Conservation (phyloP, 2,329 filamentous ascomycete species). For the Stemphylium beticola region DNA sequence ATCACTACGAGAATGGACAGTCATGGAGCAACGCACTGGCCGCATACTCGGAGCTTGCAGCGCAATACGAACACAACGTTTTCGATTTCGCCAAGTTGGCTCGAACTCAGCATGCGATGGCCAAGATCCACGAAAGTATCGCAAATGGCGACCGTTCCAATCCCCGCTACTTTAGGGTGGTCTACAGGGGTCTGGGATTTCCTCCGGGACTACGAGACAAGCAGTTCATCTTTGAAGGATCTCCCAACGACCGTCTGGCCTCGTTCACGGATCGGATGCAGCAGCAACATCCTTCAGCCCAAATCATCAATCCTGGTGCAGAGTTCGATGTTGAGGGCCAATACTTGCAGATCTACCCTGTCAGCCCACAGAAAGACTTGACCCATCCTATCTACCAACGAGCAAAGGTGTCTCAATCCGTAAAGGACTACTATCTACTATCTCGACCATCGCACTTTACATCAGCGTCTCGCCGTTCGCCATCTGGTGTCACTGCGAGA, state of each 20-base stretch:
- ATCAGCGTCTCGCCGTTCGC: slow-evolving; percentile 73
- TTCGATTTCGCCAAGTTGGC: slow-evolving; percentile 95
- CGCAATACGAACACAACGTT: slow-evolving; percentile 87
- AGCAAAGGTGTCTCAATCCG: slow-evolving; percentile 78
- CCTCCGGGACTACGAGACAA: slow-evolving; percentile 82
- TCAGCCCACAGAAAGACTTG: slow-evolving; percentile 83
- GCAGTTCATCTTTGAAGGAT: slow-evolving; percentile 89
- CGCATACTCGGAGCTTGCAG: slow-evolving; percentile 87
- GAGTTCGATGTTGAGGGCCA: slow-evolving; percentile 88
- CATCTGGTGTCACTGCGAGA: slow-evolving; percentile 67
- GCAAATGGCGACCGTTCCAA: slow-evolving; percentile 78
- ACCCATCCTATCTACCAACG: slow-evolving; percentile 85
- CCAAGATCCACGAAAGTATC: slow-evolving; percentile 87
- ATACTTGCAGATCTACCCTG: slow-evolving; percentile 80
- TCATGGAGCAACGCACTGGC: slow-evolving; percentile 88
- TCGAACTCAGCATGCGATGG: slow-evolving; percentile 86
- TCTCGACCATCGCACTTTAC: slow-evolving; percentile 81
- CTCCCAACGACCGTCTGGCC: slow-evolving; percentile 74
- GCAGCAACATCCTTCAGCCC: slow-evolving; percentile 83
- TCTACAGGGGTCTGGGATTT: slow-evolving; percentile 89
- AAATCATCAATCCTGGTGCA: slow-evolving; percentile 74
- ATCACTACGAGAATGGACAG: slow-evolving; percentile 91
- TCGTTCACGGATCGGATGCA: slow-evolving; percentile 92
- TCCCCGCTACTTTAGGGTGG: slow-evolving; percentile 89
- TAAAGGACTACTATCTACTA: slow-evolving; percentile 85